Conservation (phyloP, 2,329 filamentous ascomycete species). For the Colletotrichum liaoningense region DNA sequence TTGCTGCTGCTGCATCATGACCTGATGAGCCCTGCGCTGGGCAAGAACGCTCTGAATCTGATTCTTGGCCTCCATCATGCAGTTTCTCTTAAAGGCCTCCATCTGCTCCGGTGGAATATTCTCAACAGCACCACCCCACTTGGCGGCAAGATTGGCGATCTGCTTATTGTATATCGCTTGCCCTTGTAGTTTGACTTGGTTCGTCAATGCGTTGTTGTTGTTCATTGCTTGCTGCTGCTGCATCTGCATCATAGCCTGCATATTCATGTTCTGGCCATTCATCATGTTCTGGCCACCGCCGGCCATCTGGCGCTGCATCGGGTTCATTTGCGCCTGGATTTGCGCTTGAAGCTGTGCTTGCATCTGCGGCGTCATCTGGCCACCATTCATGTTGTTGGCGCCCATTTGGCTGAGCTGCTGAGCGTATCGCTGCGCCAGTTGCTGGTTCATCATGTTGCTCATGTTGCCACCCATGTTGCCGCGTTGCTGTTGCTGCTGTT, state of each 20-base stretch:
- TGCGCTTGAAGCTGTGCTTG: conserved; percentile 46
- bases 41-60: conserved; percentile 46
- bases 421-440: conserved; percentile 56
- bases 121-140: conserved; percentile 53
- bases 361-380: conserved; percentile 51
- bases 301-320: conserved; percentile 49
- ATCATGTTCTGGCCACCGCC: conserved; percentile 52
- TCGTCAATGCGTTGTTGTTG: conserved; percentile 35
- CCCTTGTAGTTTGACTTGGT: conserved; percentile 49
- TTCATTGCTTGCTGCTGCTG: conserved; percentile 52
- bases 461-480: conserved; percentile 42
- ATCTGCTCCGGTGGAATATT: conserved; percentile 59
- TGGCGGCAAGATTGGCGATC: conserved; percentile 46
- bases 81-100: conserved; percentile 57
- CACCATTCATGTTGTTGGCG: conserved; percentile 42
- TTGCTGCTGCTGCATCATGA: conserved; percentile 53
- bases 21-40: conserved; percentile 49
- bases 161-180: conserved; percentile 53
- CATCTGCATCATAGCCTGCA: conserved; percentile 52
- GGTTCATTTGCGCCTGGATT: conserved; percentile 50
- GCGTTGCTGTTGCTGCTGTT: conserved; percentile 49
- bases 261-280: conserved; percentile 50
- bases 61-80: conserved; percentile 51
- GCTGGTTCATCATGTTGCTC: conserved; percentile 56
- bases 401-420: conserved; percentile 57